Percentiles rank a stretch among this genome's conserved stretches.
Conservation (phyloP, 768 basidiomycete genomes). For the Termitomyces sp. region DNA sequence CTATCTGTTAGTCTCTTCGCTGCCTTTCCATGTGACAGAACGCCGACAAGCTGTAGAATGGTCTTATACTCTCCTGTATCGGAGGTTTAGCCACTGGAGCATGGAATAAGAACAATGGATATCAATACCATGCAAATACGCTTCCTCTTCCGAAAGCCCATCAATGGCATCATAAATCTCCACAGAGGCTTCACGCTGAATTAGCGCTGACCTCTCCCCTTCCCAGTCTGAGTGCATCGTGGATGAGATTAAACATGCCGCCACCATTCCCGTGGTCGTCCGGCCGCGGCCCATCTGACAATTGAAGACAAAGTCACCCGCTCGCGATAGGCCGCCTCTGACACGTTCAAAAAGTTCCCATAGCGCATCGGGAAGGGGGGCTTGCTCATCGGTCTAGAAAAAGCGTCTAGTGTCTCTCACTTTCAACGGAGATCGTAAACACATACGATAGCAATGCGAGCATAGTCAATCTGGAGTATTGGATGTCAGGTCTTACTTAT, state of each 20-base stretch:
- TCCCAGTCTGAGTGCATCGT: constrained; percentile 47
- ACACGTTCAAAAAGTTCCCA: constrained; percentile 75
- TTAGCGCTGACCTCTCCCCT: constrained; percentile 32
- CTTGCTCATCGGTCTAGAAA: constrained; percentile 91
- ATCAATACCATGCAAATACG: constrained; percentile 71
- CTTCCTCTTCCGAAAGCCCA: constrained; percentile 82
- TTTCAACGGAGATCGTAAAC: neutral
- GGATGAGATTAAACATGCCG: constrained; percentile 80
- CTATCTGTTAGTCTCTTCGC: constrained; percentile 88
- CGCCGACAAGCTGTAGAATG: constrained; percentile 89
- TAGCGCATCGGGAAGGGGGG: constrained; percentile 85
- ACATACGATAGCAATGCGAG: constrained; percentile 84
- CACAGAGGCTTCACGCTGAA: constrained; percentile 26
- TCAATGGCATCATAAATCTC: constrained; percentile 66
- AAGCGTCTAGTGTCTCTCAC: neutral
- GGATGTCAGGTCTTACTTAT: neutral
- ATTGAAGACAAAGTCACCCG: constrained; percentile 86
- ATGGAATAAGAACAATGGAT: neutral
- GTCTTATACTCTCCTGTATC: constrained; percentile 92
- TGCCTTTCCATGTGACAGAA: constrained; percentile 85
- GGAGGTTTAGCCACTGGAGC: neutral
- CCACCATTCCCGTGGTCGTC: constrained; percentile 96
- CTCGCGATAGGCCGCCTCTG: constrained; percentile 44
- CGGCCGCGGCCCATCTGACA: constrained; percentile 94
- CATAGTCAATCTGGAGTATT: constrained; percentile 66